Base-by-base conservation (phyloP, 2,329 filamentous ascomycete species). In the Hypoxylon sp. region DNA sequence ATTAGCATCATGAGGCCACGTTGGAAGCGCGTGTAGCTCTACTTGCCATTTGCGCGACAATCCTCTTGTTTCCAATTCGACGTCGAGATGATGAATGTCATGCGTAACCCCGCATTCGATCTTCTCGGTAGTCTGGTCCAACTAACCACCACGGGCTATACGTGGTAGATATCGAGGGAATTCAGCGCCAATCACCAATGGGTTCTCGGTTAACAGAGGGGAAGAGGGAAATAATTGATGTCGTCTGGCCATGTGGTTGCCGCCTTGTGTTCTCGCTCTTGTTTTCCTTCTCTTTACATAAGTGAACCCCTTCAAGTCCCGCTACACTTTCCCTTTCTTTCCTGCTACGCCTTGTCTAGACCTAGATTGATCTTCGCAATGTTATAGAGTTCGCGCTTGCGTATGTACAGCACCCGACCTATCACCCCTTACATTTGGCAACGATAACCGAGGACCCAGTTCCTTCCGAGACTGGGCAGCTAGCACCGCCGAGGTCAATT, bases 81-180 rank as follows among this genome's bases (percentile, higher is more conserved):
- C 55, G 46, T 50, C 33, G 55, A 52, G 45, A 69, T 68, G 65
- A 68, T 65, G 62, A 52, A 63, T 50, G 51, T 36, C 51, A 58
- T 69, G 60, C 57, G 67, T 56, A 64, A 69, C 67, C 65, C 67
- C 64, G 67, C 67, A 69, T 60, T 65, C 42, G 61, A 58, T 60
- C 51, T 54, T 57, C 62, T 63, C 67, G 67, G 67, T 69, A 69
- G 64, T 64, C 48, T 49, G n/a, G 44, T 48, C 30, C 22, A 46
- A 28, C 57, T 65, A 61, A 56, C 48, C 33, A 53, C 42, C 51
- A 62, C 16, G 20, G 61, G 26, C 32, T 53, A 59, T 65, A 61
- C 60, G 38, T 49, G 51, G 42, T 51, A 63, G 26, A 26, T 49
- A 56, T 42, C 42, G 48, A 59, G 42, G 44, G 26, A 50, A 64